Percentiles rank a stretch among this genome's conserved stretches.
phyloP scores from a whole-genome alignment of 352 stramenopile species.

The Phytophthora litchii region DNA sequence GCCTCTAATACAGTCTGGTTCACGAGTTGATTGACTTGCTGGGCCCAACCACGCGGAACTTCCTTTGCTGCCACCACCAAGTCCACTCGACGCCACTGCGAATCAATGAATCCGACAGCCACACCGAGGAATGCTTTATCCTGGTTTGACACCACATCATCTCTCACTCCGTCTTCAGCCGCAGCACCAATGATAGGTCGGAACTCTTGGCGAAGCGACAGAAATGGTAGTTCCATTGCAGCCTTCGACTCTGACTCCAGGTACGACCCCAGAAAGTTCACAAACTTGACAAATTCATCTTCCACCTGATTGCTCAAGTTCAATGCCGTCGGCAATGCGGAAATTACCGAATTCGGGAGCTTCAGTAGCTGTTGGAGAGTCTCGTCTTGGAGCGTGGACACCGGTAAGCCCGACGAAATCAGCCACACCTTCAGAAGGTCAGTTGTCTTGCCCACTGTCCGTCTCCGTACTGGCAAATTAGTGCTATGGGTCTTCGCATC shows the following conservation, averaged over 20 bases:
- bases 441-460: constrained; percentile 6
- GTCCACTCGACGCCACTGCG: constrained; percentile 37
- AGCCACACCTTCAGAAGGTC: constrained; percentile 39
- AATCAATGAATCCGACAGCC: constrained; percentile 35
- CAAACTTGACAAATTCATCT: constrained; percentile 36
- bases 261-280: constrained; percentile 22
- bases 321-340: constrained; percentile 7
- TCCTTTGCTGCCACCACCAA: constrained; percentile 30
- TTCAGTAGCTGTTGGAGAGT: constrained; percentile 28
- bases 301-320: constrained; percentile 23
- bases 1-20: constrained; percentile 19
- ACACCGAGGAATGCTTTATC: constrained; percentile 30
- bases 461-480: constrained; percentile 3
- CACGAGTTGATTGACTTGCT: constrained; percentile 29
- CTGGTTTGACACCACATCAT: constrained; percentile 5
- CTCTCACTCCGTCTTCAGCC: constrained; percentile 8
- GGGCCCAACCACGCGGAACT: constrained; percentile 17
- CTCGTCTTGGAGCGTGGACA: constrained; percentile 23
- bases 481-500: background rate
- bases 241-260: constrained; percentile 23
- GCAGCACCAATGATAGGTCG: constrained; percentile 4
- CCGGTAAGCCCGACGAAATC: constrained; percentile 28
- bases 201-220: constrained; percentile 29
- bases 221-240: constrained; percentile 31
- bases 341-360: constrained; percentile 1